phyloP scores from a whole-genome alignment of 345 rosid species.

The Camelina neglecta region DNA sequence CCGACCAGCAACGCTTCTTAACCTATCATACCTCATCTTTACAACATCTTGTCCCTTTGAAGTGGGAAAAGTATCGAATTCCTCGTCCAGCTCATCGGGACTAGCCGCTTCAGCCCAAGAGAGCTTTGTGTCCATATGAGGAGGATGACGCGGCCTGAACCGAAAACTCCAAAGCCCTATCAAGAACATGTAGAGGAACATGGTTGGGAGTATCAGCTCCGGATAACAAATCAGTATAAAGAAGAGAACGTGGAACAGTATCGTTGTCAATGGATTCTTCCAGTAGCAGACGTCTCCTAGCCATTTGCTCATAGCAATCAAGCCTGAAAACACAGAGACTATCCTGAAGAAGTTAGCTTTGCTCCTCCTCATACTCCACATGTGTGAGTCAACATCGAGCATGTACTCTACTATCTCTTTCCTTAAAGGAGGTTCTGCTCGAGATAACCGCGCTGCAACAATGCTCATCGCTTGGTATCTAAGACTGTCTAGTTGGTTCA shows the following conservation, averaged over 20 bases:
- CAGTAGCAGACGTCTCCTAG: constrained; percentile 72
- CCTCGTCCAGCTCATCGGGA: constrained; percentile 82
- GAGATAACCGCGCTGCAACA: constrained; percentile 66
- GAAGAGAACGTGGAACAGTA: constrained; percentile 70
- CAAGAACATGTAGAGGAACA: constrained; percentile 78
- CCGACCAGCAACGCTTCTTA: constrained; percentile 83
- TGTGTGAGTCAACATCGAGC: constrained; percentile 94
- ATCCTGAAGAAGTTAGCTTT: constrained; percentile 91
- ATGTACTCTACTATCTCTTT: constrained; percentile 89
- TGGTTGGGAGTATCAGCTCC: constrained; percentile 77
- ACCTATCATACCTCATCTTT: constrained; percentile 83
- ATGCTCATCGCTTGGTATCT: constrained; percentile 84
- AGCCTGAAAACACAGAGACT: constrained; percentile 70
- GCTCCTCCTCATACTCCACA: constrained; percentile 96
- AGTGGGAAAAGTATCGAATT: constrained; percentile 81
- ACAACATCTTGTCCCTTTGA: constrained; percentile 67
- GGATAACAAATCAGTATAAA: constrained; percentile 82
- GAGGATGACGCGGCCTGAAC: constrained; percentile 68
- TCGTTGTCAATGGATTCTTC: constrained; percentile 76
- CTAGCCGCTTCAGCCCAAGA: constrained; percentile 88
- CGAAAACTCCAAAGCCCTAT: constrained; percentile 83
- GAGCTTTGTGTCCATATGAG: constrained; percentile 83
- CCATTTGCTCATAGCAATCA: constrained; percentile 72
- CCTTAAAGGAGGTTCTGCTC: constrained; percentile 84
- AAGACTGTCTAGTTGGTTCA: constrained; percentile 75